Base-by-base conservation (phyloP, 192 early-diverging fungal genomes). In the Glomus cerebriforme region DNA sequence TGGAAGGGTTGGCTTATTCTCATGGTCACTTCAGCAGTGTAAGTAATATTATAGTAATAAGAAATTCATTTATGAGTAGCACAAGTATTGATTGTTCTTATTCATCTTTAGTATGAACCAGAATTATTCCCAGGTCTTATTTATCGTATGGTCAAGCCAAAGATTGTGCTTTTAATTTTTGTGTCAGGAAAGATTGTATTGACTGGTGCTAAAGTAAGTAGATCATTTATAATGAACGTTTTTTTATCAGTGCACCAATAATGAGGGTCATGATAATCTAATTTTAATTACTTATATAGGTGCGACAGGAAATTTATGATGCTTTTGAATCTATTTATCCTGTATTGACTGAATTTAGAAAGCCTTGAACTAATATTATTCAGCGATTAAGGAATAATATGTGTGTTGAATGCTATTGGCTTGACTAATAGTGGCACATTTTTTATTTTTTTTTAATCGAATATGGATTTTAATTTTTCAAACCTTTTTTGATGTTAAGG, bases 101-200 rank as follows among this genome's bases (percentile, higher is more conserved):
- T 37, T 34, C 49, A 9, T 8, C 8, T 24, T 64, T 83, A 94
- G 93, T 99, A 99, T 86, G 98, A 99, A 84, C 98, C 98, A 12
- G 98, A 99, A 85, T 90, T 99, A 79, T 99, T 99, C 85, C 98
- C 98, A 39, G 98, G 98, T 78, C 92, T 99, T 29, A 99, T 99
- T 79, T 99, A 99, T 87, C 93, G 98, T 68, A 99, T 99, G 98
- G 93, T 93, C 68, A 94, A 94, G 81, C 98, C 98, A 24, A 99
- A 99, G 83, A 98, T 99, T 78, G 98, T 99, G 58, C 83, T 99
- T 81, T 91, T 99, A 37, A 98, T 99, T 65, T 99, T 99, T 85
- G 98, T 99, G 17, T 98, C 96, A 37, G 98, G 98, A 78, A 99
- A 99, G 86, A 98, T 99, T 86, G 98, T 99, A 34, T 90, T 99